phyloP scores from a whole-genome alignment of 768 basidiomycete species.

The Terana coerulea region DNA sequence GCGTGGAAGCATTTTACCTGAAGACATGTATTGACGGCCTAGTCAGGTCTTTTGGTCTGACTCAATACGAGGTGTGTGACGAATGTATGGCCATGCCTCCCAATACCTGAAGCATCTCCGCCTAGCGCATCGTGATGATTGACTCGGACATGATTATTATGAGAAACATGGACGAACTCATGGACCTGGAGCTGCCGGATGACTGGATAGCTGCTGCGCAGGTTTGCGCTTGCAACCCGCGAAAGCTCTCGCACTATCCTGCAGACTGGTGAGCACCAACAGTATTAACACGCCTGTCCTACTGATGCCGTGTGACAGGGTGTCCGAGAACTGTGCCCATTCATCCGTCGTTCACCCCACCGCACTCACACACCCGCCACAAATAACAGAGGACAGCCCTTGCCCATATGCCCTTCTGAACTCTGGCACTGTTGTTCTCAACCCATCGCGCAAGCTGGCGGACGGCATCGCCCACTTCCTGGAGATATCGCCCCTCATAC shows the following conservation, averaged over 20 bases:
- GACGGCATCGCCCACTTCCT: slow-evolving; percentile 55
- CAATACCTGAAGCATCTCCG: slow-evolving; percentile 4
- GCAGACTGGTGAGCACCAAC: slow-evolving; percentile 62
- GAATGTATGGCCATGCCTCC: not conserved
- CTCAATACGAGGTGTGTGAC: slow-evolving; percentile 57
- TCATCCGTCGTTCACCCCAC: slow-evolving; percentile 46
- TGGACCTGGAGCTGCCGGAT: slow-evolving; percentile 45
- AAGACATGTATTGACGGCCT: not conserved
- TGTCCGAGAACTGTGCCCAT: slow-evolving; percentile 89
- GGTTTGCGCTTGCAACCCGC: slow-evolving; percentile 93
- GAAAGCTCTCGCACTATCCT: slow-evolving; percentile 81
- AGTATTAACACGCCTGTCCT: not conserved
- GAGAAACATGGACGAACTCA: slow-evolving; percentile 79
- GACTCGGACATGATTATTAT: slow-evolving; percentile 87
- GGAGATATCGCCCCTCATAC: slow-evolving; percentile 47
- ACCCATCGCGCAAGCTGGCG: slow-evolving; percentile 60
- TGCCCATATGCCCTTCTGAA: slow-evolving; percentile 84
- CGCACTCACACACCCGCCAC: slow-evolving; percentile 42
- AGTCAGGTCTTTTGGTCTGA: slow-evolving; percentile 57
- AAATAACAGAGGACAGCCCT: slow-evolving; percentile 44
- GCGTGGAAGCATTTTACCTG: slow-evolving; percentile 11
- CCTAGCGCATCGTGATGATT: slow-evolving; percentile 71
- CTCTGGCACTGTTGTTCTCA: slow-evolving; percentile 83
- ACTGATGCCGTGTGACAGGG: slow-evolving; percentile 47
- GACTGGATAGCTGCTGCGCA: slow-evolving; percentile 87